phyloP scores from a whole-genome alignment of 75 land plant species.

The Larix kaempferi region DNA sequence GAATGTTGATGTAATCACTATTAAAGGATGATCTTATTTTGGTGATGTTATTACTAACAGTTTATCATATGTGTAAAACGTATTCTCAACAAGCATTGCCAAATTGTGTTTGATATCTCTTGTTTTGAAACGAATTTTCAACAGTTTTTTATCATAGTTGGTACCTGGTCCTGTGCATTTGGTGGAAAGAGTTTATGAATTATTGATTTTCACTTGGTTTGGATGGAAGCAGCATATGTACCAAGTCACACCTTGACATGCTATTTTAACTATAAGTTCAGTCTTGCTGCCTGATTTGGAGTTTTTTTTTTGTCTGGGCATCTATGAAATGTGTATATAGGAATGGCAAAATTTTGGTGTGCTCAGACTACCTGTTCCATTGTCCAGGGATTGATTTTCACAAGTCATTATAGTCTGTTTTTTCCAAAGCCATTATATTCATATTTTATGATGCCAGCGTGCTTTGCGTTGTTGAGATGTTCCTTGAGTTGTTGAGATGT shows the following conservation, averaged over 20 bases:
- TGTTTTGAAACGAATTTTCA: constrained; percentile 81
- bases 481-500: neutral
- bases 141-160: constrained; percentile 30
- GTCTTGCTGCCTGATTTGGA: neutral
- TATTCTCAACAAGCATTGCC: constrained; percentile 17
- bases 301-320: neutral
- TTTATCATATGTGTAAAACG: constrained; percentile 1
- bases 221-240: neutral
- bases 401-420: neutral
- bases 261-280: neutral
- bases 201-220: neutral
- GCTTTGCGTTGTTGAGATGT: neutral
- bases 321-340: neutral
- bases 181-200: neutral
- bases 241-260: neutral
- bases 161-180: neutral
- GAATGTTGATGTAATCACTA: neutral
- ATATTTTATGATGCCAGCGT: neutral
- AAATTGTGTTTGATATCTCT: constrained; percentile 58
- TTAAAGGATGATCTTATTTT: neutral
- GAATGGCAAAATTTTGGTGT: neutral
- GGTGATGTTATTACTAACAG: neutral
- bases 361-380: neutral
- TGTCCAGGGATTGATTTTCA: neutral
- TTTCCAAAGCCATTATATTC: neutral